A percentile compares a stretch with the other conserved stretches of the same genome.
Conservation (phyloP, 2,329 filamentous ascomycete genomes). For the Tolypocladium ovalisporum region DNA sequence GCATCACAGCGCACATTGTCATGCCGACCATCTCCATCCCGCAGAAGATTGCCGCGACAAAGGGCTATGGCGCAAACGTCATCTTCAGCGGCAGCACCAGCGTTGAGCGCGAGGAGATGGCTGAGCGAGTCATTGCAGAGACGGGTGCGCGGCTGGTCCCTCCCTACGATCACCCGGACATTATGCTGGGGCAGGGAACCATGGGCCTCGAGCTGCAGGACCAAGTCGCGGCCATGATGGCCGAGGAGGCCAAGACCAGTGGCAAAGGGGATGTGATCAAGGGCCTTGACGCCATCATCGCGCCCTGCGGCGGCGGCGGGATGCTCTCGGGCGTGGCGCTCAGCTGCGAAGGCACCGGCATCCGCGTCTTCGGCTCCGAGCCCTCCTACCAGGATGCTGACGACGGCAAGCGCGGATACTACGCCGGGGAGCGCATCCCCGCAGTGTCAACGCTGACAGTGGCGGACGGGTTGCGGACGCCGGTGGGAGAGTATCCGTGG, state of each 20-base stretch:
- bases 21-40: slow-evolving; percentile 82
- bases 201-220: slow-evolving; percentile 69
- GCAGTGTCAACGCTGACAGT: slow-evolving; percentile 68
- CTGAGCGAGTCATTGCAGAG: slow-evolving; percentile 53
- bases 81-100: slow-evolving; percentile 75
- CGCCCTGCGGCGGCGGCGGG: slow-evolving; percentile 80
- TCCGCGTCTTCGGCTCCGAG: slow-evolving; percentile 77
- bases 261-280: slow-evolving; percentile 3
- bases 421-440: slow-evolving; percentile 51
- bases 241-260: slow-evolving; percentile 8
- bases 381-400: slow-evolving; percentile 75
- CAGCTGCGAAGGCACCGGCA: slow-evolving; percentile 59
- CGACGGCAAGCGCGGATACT: slow-evolving; percentile 65
- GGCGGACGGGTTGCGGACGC: slow-evolving; percentile 80
- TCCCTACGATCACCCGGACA: slow-evolving; percentile 86
- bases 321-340: slow-evolving; percentile 77
- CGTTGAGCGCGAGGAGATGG: slow-evolving; percentile 69
- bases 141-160: slow-evolving; percentile 75
- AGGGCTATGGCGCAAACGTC: slow-evolving; percentile 65
- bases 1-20: slow-evolving; percentile 74
- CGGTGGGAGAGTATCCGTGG: slow-evolving; percentile 70
- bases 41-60: slow-evolving; percentile 79
- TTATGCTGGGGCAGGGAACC: slow-evolving; percentile 91
- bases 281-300: slow-evolving; percentile 59
- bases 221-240: slow-evolving; percentile 52